These are phyloP conservation scores for Suillus lakei DNA, from an alignment of 768 basidiomycete genomes.

Conservation along the genomic window DNA sequence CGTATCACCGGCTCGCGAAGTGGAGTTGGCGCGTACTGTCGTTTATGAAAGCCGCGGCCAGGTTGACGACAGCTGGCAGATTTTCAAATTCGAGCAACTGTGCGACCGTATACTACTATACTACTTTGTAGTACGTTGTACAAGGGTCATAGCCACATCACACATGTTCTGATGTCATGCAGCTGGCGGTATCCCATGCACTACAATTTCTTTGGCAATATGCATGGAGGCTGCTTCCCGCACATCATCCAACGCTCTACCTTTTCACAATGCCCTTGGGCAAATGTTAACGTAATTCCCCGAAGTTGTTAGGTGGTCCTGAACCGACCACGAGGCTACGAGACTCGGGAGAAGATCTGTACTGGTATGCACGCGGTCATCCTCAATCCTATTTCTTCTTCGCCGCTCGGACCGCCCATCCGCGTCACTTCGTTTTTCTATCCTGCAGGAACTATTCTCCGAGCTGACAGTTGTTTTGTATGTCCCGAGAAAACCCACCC, in stretches of 20 bases:
- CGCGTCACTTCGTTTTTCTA: neutral
- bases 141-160: neutral
- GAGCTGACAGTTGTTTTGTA: neutral
- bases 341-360: neutral
- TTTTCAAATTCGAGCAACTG: constrained; percentile 2
- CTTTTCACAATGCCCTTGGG: neutral
- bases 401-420: neutral
- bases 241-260: neutral
- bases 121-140: neutral
- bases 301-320: neutral
- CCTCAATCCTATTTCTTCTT: neutral
- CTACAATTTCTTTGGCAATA: neutral
- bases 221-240: neutral
- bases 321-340: neutral
- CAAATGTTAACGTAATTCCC: neutral
- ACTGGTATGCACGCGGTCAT: neutral
- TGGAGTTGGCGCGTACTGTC: neutral
- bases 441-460: neutral
- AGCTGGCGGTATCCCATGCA: neutral
- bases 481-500: neutral
- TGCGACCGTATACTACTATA: neutral
- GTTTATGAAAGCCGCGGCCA: neutral
- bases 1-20: neutral
- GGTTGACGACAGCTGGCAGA: constrained; percentile 1
- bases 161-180: neutral